These are phyloP conservation scores for Phlyctochytrium arcticum DNA, from an alignment of 192 early-diverging fungal genomes.

Conservation along the genomic window DNA sequence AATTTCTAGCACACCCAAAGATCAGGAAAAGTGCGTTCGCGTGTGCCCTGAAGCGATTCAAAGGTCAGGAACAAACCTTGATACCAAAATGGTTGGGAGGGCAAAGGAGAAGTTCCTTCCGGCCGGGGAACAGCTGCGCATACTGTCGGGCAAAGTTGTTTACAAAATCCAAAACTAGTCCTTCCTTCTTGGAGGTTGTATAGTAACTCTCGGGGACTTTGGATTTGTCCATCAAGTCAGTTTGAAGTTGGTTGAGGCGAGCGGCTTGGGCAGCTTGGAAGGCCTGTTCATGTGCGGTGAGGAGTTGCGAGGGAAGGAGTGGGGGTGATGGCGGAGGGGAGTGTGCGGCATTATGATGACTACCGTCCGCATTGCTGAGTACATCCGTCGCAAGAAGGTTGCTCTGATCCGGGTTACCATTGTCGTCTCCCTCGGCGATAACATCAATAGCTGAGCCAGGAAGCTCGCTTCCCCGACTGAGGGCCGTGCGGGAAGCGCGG, in stretches of 20 bases:
- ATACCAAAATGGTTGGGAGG: slow-evolving; percentile 54
- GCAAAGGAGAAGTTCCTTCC: slow-evolving; percentile 45
- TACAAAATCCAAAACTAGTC: slow-evolving; percentile 45
- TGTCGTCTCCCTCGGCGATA: background rate
- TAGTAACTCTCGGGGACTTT: slow-evolving; percentile 45
- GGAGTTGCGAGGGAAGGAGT: background rate
- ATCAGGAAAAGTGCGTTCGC: too few species aligned
- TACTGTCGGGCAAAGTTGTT: slow-evolving; percentile 57
- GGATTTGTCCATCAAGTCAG: slow-evolving; percentile 34
- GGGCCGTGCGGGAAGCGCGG: background rate
- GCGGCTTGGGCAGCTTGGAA: slow-evolving; percentile 34
- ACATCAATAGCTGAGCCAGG: background rate
- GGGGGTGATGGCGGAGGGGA: background rate
- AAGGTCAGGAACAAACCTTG: slow-evolving; percentile 34
- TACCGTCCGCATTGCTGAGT: background rate
- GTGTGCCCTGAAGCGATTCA: too few species aligned
- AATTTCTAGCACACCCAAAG: slow-evolving; percentile 44
- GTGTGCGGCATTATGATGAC: background rate
- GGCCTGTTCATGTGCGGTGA: slow-evolving; percentile 38
- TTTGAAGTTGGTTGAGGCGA: slow-evolving; percentile 13
- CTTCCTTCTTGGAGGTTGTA: slow-evolving; percentile 43
- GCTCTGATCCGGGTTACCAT: background rate
- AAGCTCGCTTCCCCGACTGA: background rate
- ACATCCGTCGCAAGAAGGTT: too few species aligned
- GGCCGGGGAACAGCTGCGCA: slow-evolving; percentile 48